Evolutionary conservation across 2,329 filamentous ascomycete species (phyloP).

Genomic region (Aspergillus fumigatus): DNA sequence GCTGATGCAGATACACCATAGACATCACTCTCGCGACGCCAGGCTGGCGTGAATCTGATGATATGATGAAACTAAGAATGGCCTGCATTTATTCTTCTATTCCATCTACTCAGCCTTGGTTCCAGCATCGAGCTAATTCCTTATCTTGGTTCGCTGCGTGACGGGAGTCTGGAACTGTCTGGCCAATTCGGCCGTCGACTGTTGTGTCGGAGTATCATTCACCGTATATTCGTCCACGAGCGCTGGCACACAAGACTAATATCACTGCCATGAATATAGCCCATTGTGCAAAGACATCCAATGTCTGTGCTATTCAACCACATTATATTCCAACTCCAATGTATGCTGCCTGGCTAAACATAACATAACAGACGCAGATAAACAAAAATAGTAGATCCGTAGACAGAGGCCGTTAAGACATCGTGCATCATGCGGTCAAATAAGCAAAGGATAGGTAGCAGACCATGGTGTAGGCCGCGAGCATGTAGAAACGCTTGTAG

Average conservation of each 20-base stretch:
- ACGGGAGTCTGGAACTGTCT: too few relatives aligned
- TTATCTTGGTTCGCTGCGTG: too few relatives aligned
- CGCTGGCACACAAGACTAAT: too few relatives aligned
- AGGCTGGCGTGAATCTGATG: not conserved
- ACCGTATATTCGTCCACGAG: too few relatives aligned
- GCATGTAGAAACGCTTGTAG: constrained; percentile 5
- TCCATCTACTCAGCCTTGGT: not conserved
- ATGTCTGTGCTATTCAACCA: not conserved
- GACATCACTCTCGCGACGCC: not conserved
- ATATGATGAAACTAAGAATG: not conserved
- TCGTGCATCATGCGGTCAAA: not conserved
- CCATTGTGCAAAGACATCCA: too few relatives aligned
- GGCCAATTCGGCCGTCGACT: too few relatives aligned
- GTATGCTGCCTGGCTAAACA: not conserved
- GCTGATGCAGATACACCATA: not conserved
- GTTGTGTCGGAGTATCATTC: too few relatives aligned
- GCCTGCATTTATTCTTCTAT: not conserved
- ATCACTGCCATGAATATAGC: too few relatives aligned
- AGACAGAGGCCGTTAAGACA: not conserved
- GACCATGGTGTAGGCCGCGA: constrained; percentile 4
- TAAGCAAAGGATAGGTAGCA: constrained; percentile 1
- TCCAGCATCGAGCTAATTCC: too few relatives aligned
- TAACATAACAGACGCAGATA: too few relatives aligned
- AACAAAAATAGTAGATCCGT: too few relatives aligned
- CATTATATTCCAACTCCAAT: not conserved